Evolutionary conservation across 1,139 yeast species (phyloP).

Genomic region (Pichia terricola): DNA sequence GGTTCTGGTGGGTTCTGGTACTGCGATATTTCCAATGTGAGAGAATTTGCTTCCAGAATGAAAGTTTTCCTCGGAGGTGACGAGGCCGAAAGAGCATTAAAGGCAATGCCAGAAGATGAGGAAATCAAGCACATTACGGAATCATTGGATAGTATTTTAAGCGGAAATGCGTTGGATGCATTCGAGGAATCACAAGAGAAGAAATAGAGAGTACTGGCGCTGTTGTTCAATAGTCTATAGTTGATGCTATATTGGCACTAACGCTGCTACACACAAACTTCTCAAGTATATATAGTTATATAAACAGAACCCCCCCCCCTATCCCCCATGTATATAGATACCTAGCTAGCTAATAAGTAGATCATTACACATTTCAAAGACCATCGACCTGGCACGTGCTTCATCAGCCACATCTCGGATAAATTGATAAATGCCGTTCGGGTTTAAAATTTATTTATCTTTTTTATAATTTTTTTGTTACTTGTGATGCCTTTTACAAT

Average conservation of each 20-base stretch:
- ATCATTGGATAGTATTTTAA: conserved; percentile 12
- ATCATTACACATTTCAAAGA: too few relatives aligned
- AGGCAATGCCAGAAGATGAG: conserved; percentile 52
- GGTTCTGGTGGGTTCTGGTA: conserved; percentile 76
- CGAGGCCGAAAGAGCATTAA: conserved; percentile 40
- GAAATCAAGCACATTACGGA: conserved; percentile 48
- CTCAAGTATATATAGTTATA: neutral
- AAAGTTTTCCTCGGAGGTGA: conserved; percentile 62
- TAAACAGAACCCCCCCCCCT: too few relatives aligned
- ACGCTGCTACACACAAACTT: too few relatives aligned
- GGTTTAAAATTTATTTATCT: too few relatives aligned
- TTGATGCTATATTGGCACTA: neutral
- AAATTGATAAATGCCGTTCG: too few relatives aligned
- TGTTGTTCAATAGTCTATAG: neutral
- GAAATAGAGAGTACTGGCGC: neutral
- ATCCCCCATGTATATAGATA: too few relatives aligned
- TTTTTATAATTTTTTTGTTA: too few relatives aligned
- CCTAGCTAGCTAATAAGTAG: too few relatives aligned
- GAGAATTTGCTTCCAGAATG: conserved; percentile 68
- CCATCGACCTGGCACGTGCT: too few relatives aligned
- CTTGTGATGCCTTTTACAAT: too few relatives aligned
- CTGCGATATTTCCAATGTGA: conserved; percentile 55
- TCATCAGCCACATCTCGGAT: too few relatives aligned
- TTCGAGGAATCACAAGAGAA: conserved; percentile 1
- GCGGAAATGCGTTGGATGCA: conserved; percentile 8